A percentile compares a stretch with the other conserved stretches of the same genome.
phyloP scores from a whole-genome alignment of 1,284 basidiomycete genomes.

The Apiotrichum brassicae region DNA sequence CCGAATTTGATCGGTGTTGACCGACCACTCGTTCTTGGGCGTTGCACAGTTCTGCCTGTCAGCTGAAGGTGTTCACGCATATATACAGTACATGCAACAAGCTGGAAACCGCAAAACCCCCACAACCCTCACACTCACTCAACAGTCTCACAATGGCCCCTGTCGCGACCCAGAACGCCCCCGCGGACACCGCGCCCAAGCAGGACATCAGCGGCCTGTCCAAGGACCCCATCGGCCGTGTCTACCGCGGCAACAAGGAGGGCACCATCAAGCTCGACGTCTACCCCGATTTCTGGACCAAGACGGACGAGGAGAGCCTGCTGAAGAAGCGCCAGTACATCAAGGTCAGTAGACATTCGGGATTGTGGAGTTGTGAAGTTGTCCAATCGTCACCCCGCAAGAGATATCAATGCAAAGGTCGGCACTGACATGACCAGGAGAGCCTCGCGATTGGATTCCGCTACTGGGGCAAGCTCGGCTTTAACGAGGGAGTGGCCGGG shows the following conservation, averaged over 20 bases:
- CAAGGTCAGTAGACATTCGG: conserved; percentile 20
- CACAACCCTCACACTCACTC: too few relatives aligned
- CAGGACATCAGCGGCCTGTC: conserved; percentile 19
- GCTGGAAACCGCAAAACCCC: too few relatives aligned
- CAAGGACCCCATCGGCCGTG: conserved; percentile 28
- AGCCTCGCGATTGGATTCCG: conserved; percentile 35
- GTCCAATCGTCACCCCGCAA: too few relatives aligned
- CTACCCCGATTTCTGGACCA: conserved; percentile 27
- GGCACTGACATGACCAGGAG: conserved; percentile 4
- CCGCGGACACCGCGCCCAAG: conserved; percentile 5
- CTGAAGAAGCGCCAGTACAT: conserved; percentile 36
- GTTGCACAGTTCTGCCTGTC: too few relatives aligned
- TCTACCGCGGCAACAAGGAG: conserved; percentile 33
- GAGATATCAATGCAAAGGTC: too few relatives aligned
- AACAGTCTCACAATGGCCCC: conserved; percentile 4
- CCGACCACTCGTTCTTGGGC: too few relatives aligned
- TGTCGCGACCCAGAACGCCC: background rate
- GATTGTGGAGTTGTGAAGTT: too few relatives aligned
- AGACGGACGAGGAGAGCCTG: conserved; percentile 25
- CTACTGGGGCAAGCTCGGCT: conserved; percentile 39
- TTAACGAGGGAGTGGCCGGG: conserved; percentile 34
- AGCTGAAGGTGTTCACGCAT: too few relatives aligned
- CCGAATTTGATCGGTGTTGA: too few relatives aligned
- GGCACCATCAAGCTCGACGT: conserved; percentile 26
- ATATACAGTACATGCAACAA: too few relatives aligned